Percentiles rank a stretch among this genome's conserved stretches.
These are phyloP conservation scores for Passalora sequoiae DNA, from an alignment of 2,329 filamentous ascomycete species.

Conservation along the genomic window DNA sequence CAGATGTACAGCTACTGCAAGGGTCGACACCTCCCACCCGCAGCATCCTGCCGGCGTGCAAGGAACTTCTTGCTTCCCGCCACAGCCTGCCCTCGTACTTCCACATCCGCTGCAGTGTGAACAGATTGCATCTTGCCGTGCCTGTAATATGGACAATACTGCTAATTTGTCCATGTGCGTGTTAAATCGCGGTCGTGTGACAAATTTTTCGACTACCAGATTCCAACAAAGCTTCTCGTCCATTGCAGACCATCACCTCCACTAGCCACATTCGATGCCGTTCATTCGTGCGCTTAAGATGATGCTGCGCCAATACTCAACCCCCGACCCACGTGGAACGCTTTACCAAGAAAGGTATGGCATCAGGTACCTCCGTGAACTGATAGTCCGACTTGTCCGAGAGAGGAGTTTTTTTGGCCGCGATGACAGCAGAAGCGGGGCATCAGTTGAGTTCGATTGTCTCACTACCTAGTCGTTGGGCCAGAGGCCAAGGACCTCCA, in stretches of 20 bases:
- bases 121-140: not conserved
- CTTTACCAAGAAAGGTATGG: not conserved
- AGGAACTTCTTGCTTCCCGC: constrained; percentile 1
- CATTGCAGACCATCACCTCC: not conserved
- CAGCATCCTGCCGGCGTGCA: not conserved
- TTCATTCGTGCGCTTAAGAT: no score
- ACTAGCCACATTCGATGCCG: no score
- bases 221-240: constrained; percentile 3
- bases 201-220: not conserved
- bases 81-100: not conserved
- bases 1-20: constrained; percentile 2
- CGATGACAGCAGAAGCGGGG: not conserved
- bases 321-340: constrained; percentile 1
- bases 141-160: not conserved
- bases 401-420: no score
- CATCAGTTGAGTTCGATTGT: not conserved
- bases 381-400: no score
- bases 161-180: no score
- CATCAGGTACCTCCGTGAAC: no score
- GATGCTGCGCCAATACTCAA: no score
- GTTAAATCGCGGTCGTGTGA: not conserved
- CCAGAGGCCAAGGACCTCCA: not conserved
- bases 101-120: not conserved
- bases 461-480: not conserved
- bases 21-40: not conserved